Evolutionary conservation across 2,329 filamentous ascomycete species (phyloP).

Genomic region (Gnomoniopsis smithogilvyi): DNA sequence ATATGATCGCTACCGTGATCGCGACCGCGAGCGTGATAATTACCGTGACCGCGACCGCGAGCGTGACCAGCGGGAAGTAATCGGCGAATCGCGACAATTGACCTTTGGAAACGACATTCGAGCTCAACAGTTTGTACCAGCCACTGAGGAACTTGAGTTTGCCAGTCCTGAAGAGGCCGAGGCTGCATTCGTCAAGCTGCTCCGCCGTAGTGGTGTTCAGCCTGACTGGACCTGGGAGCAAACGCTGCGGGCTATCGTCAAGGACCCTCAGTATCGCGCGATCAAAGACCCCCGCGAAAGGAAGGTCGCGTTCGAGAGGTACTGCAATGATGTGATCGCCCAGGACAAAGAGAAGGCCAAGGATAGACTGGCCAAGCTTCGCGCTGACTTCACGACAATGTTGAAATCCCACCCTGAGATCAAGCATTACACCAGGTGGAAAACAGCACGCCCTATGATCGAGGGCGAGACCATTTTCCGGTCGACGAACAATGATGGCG

Average conservation of each 20-base stretch:
- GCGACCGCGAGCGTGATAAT: conserved; percentile 3
- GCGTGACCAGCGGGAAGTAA: conserved; percentile 30
- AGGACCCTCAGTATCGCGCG: conserved; percentile 88
- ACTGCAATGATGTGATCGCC: conserved; percentile 80
- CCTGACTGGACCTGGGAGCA: conserved; percentile 93
- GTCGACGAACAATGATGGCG: conserved; percentile 81
- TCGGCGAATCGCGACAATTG: conserved; percentile 56
- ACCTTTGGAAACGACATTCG: conserved; percentile 54
- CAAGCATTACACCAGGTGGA: conserved; percentile 95
- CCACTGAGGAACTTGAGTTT: conserved; percentile 73
- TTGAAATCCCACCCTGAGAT: conserved; percentile 95
- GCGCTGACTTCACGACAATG: conserved; percentile 94
- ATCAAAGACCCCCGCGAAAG: conserved; percentile 91
- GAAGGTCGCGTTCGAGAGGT: conserved; percentile 91
- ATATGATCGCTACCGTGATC: conserved; percentile 22
- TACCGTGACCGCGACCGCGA: conserved; percentile 10
- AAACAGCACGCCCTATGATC: conserved; percentile 89
- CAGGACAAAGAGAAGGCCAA: conserved; percentile 95
- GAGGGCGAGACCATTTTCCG: conserved; percentile 95
- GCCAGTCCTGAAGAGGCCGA: conserved; percentile 82
- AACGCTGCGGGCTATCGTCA: conserved; percentile 79
- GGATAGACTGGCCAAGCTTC: conserved; percentile 86
- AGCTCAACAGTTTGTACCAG: conserved; percentile 58
- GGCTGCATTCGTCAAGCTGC: conserved; percentile 85
- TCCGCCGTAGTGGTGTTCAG: conserved; percentile 81